Conservation (phyloP, 768 basidiomycete genomes). For the Mrakia hoshinonis region DNA sequence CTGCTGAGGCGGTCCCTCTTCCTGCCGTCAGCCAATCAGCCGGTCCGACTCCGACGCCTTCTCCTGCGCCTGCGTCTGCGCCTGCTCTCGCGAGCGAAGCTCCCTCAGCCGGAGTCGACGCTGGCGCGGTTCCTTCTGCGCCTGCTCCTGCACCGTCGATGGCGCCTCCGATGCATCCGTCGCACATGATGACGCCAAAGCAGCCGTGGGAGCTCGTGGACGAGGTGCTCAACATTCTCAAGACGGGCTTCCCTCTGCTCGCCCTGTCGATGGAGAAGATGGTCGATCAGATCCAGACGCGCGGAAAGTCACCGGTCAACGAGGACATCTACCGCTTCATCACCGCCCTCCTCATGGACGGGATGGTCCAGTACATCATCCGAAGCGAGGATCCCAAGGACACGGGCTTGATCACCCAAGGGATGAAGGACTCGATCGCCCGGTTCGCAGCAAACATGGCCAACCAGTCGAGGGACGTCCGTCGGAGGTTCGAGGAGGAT, state of each 20-base stretch:
- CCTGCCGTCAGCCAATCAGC: too few species aligned
- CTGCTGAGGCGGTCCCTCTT: not conserved
- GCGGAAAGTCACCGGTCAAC: slow-evolving; percentile 80
- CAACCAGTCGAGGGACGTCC: not conserved
- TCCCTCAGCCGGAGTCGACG: too few species aligned
- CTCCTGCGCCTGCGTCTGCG: not conserved
- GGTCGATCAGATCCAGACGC: slow-evolving; percentile 82
- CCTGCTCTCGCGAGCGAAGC: not conserved
- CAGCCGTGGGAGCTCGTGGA: slow-evolving; percentile 86
- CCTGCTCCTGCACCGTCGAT: slow-evolving; percentile 13
- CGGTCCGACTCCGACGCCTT: too few species aligned
- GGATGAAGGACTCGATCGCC: slow-evolving; percentile 41
- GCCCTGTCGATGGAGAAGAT: slow-evolving; percentile 93
- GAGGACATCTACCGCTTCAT: slow-evolving; percentile 91
- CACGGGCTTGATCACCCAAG: slow-evolving; percentile 39
- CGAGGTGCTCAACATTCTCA: slow-evolving; percentile 83
- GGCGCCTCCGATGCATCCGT: slow-evolving; percentile 16
- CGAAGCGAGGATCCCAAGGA: slow-evolving; percentile 39
- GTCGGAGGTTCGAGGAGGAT: slow-evolving; percentile 60
- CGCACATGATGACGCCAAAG: slow-evolving; percentile 30
- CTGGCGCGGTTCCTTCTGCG: too few species aligned
- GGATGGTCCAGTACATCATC: slow-evolving; percentile 40
- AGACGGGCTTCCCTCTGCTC: slow-evolving; percentile 89
- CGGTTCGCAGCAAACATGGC: slow-evolving; percentile 31
- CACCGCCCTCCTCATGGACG: slow-evolving; percentile 47